Conservation (phyloP, 1,139 yeast genomes). For the Debaryomyces udenii region DNA sequence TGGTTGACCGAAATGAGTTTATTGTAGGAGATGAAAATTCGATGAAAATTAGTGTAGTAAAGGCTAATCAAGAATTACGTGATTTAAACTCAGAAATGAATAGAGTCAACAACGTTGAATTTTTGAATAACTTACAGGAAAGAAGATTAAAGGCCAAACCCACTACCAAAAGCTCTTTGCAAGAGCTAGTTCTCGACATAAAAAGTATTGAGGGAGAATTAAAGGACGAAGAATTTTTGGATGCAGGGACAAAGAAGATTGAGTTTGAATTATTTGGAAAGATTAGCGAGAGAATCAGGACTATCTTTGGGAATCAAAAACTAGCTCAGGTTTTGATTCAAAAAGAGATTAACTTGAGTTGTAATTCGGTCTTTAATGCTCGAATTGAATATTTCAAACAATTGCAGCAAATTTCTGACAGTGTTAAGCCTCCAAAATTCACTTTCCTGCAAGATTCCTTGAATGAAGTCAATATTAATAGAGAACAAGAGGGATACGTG, state of each 20-base stretch:
- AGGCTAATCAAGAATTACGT: conserved; percentile 27
- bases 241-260: conserved; percentile 12
- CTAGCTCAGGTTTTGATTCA: conserved; percentile 41
- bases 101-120: conserved; percentile 30
- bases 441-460: conserved; percentile 24
- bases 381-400: conserved; percentile 82
- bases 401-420: conserved; percentile 83
- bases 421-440: conserved; percentile 47
- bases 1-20: conserved; percentile 55
- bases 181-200: conserved; percentile 31
- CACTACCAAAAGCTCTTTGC: conserved; percentile 30
- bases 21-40: conserved; percentile 31
- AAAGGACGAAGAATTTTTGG: conserved; percentile 19
- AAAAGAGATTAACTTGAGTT: conserved; percentile 50
- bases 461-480: conserved; percentile 9
- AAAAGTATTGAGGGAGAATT: conserved; percentile 31
- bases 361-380: conserved; percentile 72
- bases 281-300: conserved; percentile 28
- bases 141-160: conserved; percentile 34
- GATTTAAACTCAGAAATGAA: conserved; percentile 31
- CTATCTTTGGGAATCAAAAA: conserved; percentile 46
- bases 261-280: conserved; percentile 27
- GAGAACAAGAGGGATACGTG: background rate
- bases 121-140: conserved; percentile 33
- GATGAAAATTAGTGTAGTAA: conserved; percentile 24